phyloP scores from a whole-genome alignment of 169 alveolate genomes.

The Amoebophrya sp. region DNA sequence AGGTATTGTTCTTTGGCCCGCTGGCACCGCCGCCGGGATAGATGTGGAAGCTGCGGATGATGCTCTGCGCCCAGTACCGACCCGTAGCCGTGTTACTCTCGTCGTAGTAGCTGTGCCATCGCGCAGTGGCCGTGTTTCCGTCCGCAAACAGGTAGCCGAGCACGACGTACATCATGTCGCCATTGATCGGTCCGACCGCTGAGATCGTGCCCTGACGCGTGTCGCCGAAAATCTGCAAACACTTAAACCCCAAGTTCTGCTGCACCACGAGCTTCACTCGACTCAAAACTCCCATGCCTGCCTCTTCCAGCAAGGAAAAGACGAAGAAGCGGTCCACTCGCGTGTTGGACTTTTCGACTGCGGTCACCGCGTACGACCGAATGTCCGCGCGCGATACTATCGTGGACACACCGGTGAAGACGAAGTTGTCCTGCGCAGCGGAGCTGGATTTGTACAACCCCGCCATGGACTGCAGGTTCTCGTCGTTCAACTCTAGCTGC shows the following conservation, averaged over 20 bases:
- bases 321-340: conserved; percentile 12
- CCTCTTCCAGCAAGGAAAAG: neutral
- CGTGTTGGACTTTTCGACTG: neutral
- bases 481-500: neutral
- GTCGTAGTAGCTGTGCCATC: conserved; percentile 1
- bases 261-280: neutral
- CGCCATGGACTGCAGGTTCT: neutral
- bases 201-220: neutral
- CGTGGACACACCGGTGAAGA: neutral
- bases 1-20: neutral
- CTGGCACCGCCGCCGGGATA: conserved; percentile 22
- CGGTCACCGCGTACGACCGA: conserved; percentile 14
- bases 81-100: neutral
- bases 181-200: neutral
- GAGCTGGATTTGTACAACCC: neutral
- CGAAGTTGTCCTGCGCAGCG: conserved; percentile 22
- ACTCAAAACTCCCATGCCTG: neutral
- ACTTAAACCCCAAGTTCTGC: neutral
- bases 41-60: neutral
- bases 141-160: neutral
- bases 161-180: neutral
- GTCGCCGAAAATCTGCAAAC: neutral
- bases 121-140: neutral
- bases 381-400: neutral
- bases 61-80: neutral